phyloP scores from a whole-genome alignment of 2,329 filamentous ascomycete genomes.

The Sporothrix curviconia region DNA sequence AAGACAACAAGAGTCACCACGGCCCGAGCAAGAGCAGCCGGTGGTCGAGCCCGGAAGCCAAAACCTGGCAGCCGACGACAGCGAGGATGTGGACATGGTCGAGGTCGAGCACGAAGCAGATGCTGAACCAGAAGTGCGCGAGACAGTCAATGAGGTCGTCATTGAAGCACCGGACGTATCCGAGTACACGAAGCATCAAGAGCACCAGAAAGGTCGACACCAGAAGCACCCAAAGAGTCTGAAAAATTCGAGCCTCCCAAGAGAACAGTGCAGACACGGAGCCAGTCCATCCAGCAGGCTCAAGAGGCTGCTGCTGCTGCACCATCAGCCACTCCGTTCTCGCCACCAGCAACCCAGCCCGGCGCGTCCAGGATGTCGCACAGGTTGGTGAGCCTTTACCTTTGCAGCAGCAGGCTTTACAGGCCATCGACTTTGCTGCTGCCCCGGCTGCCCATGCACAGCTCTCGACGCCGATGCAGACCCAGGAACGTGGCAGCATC shows the following conservation, averaged over 20 bases:
- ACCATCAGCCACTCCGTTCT: not conserved
- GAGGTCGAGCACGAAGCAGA: not conserved
- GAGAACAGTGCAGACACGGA: not conserved
- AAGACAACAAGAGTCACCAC: too few species aligned
- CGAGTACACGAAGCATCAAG: too few species aligned
- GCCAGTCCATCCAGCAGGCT: not conserved
- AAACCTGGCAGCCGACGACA: not conserved
- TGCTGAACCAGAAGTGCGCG: not conserved
- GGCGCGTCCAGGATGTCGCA: not conserved
- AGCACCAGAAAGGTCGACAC: too few species aligned
- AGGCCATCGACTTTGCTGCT: not conserved
- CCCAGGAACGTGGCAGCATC: slow-evolving; percentile 1
- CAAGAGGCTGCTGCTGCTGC: not conserved
- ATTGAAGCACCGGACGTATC: too few species aligned
- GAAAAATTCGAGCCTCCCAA: too few species aligned
- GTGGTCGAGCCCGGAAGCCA: not conserved
- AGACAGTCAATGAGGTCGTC: too few species aligned
- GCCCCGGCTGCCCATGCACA: not conserved
- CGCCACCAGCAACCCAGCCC: not conserved
- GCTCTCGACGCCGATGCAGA: slow-evolving; percentile 14
- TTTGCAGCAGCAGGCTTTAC: not conserved
- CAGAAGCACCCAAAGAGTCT: too few species aligned
- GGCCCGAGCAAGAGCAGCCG: not conserved
- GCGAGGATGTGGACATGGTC: not conserved
- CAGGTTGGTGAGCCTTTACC: not conserved